Percentiles rank a stretch among this genome's conserved stretches.
Evolutionary conservation across 2,329 filamentous ascomycete genomes (phyloP).

Genomic region (Paraconiothyrium brasiliense): DNA sequence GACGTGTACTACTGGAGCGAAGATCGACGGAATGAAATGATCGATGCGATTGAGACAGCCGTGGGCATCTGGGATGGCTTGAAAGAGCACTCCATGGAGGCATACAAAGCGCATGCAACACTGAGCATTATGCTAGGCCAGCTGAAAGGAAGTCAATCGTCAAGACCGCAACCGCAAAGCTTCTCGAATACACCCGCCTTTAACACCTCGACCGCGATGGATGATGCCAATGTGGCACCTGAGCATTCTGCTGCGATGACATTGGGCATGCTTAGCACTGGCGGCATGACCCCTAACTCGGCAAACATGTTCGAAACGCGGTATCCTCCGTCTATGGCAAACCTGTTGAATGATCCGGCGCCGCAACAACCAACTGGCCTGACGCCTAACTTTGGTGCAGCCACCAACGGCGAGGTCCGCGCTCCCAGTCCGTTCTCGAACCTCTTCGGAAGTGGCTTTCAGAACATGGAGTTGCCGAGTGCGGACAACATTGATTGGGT

Average conservation of each 20-base stretch:
- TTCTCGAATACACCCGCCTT: slow-evolving; percentile 44
- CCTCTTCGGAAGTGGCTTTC: slow-evolving; percentile 62
- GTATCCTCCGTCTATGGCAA: slow-evolving; percentile 51
- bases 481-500: slow-evolving; percentile 69
- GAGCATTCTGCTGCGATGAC: slow-evolving; percentile 75
- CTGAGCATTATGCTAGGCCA: slow-evolving; percentile 87
- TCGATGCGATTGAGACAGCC: slow-evolving; percentile 75
- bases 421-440: slow-evolving; percentile 63
- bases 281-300: slow-evolving; percentile 64
- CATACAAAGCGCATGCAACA: slow-evolving; percentile 83
- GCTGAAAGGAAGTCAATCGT: slow-evolving; percentile 64
- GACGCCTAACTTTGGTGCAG: slow-evolving; percentile 48
- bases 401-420: slow-evolving; percentile 50
- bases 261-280: slow-evolving; percentile 72
- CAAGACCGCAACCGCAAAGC: slow-evolving; percentile 37
- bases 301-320: slow-evolving; percentile 53
- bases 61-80: slow-evolving; percentile 82
- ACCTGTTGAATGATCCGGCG: slow-evolving; percentile 48
- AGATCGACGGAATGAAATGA: slow-evolving; percentile 74
- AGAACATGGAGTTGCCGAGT: slow-evolving; percentile 64
- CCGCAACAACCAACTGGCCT: slow-evolving; percentile 42
- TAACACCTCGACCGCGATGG: slow-evolving; percentile 44
- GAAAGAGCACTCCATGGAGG: slow-evolving; percentile 83
- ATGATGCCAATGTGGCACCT: slow-evolving; percentile 66
- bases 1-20: slow-evolving; percentile 58